Evolutionary conservation across 108 stramenopile species (phyloP), one percentile per base, ranked within the genome.

Genomic region (Stephanodiscus minutulus): DNA sequence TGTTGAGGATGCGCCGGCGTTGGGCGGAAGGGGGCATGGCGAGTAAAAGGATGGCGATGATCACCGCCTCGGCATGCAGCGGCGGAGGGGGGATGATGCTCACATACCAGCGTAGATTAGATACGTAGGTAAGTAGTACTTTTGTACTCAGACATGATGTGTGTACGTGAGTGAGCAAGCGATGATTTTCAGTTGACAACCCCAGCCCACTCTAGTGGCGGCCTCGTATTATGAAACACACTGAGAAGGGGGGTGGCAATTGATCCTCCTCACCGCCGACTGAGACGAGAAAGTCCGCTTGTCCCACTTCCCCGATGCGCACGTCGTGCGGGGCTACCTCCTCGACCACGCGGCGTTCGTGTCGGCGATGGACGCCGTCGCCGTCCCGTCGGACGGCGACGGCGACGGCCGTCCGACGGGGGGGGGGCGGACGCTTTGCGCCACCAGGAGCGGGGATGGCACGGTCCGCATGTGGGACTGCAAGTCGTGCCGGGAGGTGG

Each of bases 281-380:
- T 64, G 94, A 20, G 94, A 95, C 69, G 94, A 95, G 85, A 95
- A 91, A 61, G 75, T 95, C 31, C 84, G 94, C 5, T 68, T 95
- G 25, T 85, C 85, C 7, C 65, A 37, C 28, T 95, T 95, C 78
- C 94, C 94, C 12, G 47, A 86, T 12, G 85, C 91, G 22, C 61
- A 71, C 55, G 33, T 73, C 56, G 74, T 91, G 56, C 77, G 88
- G 36, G 90, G 90, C 25, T 92, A 77, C 70, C 71, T 95, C 29
- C 70, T 95, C 46, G 94, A 91, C 2, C 91, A 95, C 68, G 25
- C 74, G 22, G 77, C 85, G 17, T 95, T 85, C 75, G 68, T 95
- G 18, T 85, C 94, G 7, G 61, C 66, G 3, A 68, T 92, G 59
- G 88, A 83, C 63, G 67, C 68, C 4, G 33, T 44, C 12, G 31